A percentile compares a stretch with the other conserved stretches of the same genome.
Evolutionary conservation across 192 early-diverging fungal genomes (phyloP).

Genomic region (Rhizophagus clarus): DNA sequence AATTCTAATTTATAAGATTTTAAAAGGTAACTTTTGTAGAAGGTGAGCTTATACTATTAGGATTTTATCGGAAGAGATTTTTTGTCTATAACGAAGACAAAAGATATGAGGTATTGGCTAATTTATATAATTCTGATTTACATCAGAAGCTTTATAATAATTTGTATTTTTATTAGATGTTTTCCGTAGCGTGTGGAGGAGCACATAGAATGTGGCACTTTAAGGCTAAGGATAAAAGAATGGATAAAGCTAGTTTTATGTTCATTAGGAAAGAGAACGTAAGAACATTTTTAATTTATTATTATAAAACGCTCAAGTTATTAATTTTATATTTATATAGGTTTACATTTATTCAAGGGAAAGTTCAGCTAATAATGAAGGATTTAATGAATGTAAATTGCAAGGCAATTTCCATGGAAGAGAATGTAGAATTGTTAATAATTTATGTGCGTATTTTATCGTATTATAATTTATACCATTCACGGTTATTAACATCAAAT

Average conservation of each 20-base stretch:
- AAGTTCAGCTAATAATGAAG: constrained; percentile 39
- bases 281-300: constrained; percentile 4
- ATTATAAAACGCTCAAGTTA: background rate
- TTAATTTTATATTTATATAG: constrained; percentile 15
- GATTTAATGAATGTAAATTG: constrained; percentile 60
- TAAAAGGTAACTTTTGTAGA: constrained; percentile 45
- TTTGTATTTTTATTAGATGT: constrained; percentile 36
- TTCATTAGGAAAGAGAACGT: constrained; percentile 62
- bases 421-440: constrained; percentile 49
- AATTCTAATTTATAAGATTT: background rate
- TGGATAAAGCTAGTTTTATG: constrained; percentile 58
- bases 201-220: constrained; percentile 76
- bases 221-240: constrained; percentile 42
- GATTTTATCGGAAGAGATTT: constrained; percentile 74
- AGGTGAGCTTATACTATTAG: constrained; percentile 58
- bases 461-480: background rate
- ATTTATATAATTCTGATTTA: background rate
- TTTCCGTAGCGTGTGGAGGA: constrained; percentile 74
- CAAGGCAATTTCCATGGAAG: constrained; percentile 64
- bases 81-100: constrained; percentile 72
- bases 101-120: constrained; percentile 55
- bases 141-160: background rate
- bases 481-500: background rate
- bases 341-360: constrained; percentile 50
- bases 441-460: constrained; percentile 36